Evolutionary conservation across 2,329 filamentous ascomycete genomes (phyloP), one percentile per base, ranked within the genome.

Genomic region (Diaporthe sp.): DNA sequence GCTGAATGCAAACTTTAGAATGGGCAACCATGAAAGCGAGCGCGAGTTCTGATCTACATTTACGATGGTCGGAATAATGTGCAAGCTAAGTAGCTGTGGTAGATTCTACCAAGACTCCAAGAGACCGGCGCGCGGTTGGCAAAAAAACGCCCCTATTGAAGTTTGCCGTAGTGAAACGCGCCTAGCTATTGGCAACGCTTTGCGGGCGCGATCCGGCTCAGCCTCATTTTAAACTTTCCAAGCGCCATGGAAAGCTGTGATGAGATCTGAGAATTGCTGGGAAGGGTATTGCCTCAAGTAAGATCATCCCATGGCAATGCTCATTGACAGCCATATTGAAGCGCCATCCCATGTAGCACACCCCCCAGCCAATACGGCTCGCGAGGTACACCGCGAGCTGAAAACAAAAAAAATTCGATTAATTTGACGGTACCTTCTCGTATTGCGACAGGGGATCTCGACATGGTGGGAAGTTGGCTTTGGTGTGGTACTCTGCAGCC

Each of bases 111-210:
- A 70, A 70, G 65, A 42, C 34, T 25, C 65, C 65, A 55, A 70
- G 65, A 39, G 13, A 13, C 25, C 34, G 8, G 22, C n/a, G 22
- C n/a, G 49, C 34, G 31, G 2, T 51, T 17, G 34, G 49, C 65
- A 42, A 42, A 5, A 5, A 17, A 15, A 20, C 49, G n/a, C 34
- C 65, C 49, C 49, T 55, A 42, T 70, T 8, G 42, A 49, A 5
- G 34, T 34, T 25, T 13, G 8, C 7, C 47, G 9, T 55, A 53
- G 34, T 70, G 65, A 70, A 55, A 70, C 65, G n/a, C 34, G 65
- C 65, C 65, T 22, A 70, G 49, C 8, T n/a, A 42, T 55, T 55
- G 65, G 65, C 65, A 70, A 28, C 31, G n/a, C 47, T 17, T 53
- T 55, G 49, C 49, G 34, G 31, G 31, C 22, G n/a, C 31, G 2